A percentile compares a stretch with the other conserved stretches of the same genome.
These are phyloP conservation scores for Tephrocybe sp. DNA, from an alignment of 768 basidiomycete species.

Conservation along the genomic window DNA sequence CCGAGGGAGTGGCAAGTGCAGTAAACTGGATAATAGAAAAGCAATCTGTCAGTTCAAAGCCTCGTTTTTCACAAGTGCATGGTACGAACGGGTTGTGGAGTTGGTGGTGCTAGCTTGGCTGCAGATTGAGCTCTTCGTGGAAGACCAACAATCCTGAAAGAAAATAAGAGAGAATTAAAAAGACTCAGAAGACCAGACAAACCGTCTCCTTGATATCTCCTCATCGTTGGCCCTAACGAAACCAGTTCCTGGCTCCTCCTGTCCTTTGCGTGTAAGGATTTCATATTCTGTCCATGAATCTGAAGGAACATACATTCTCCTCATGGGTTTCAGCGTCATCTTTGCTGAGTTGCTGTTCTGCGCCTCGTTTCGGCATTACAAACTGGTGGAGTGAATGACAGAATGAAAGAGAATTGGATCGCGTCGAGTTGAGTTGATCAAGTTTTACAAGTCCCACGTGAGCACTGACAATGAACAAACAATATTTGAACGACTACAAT, in stretches of 20 bases:
- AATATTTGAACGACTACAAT: not conserved
- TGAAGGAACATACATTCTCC: constrained; percentile 27
- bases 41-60: constrained; percentile 7
- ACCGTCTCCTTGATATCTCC: constrained; percentile 6
- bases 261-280: not conserved
- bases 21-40: not conserved
- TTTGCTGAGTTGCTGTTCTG: constrained; percentile 68
- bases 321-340: constrained; percentile 44
- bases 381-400: not conserved
- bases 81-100: constrained; percentile 3
- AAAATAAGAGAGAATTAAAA: constrained; percentile 18
- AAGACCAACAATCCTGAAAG: constrained; percentile 17
- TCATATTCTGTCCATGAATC: not conserved
- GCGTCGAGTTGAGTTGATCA: constrained; percentile 10
- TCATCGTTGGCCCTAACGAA: constrained; percentile 28
- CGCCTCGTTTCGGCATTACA: constrained; percentile 56
- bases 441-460: constrained; percentile 13
- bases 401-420: not conserved
- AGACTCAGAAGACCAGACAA: not conserved
- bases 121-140: constrained; percentile 8
- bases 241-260: constrained; percentile 42
- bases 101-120: constrained; percentile 2
- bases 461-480: not conserved
- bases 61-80: constrained; percentile 12
- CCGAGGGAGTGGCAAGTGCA: not conserved